phyloP scores from a whole-genome alignment of 805 yeast species.

The Candida easanensis region DNA sequence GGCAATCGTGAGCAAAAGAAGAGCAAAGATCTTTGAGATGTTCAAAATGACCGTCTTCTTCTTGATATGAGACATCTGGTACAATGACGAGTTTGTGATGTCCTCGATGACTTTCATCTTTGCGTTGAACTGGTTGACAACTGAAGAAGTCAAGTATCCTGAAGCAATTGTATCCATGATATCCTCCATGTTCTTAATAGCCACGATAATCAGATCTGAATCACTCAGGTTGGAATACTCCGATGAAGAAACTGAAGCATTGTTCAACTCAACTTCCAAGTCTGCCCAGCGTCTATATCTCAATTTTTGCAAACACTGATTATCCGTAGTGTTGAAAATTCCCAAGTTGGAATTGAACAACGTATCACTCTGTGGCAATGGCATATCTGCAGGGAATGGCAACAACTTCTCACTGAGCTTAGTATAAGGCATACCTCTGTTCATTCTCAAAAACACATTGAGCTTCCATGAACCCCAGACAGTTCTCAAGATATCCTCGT shows the following conservation, averaged over 20 bases:
- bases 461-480: conserved; percentile 40
- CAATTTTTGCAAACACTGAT: conserved; percentile 11
- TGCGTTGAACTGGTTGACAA: conserved; percentile 25
- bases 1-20: conserved; percentile 31
- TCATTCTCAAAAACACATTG: conserved; percentile 32
- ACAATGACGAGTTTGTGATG: conserved; percentile 17
- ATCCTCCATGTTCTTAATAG: conserved; percentile 33
- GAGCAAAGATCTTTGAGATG: conserved; percentile 32
- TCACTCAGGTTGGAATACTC: conserved; percentile 21
- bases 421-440: conserved; percentile 36
- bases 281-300: conserved; percentile 19
- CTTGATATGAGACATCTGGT: conserved; percentile 26
- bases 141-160: conserved; percentile 26
- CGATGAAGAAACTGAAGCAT: conserved; percentile 6
- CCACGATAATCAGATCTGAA: conserved; percentile 29
- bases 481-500: conserved; percentile 33
- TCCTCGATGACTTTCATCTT: conserved; percentile 25
- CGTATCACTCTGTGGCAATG: conserved; percentile 32
- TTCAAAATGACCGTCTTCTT: conserved; percentile 34
- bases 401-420: conserved; percentile 19
- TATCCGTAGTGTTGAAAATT: conserved; percentile 19
- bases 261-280: conserved; percentile 15
- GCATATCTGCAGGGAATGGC: conserved; percentile 31
- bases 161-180: conserved; percentile 32
- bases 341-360: conserved; percentile 21